A percentile compares a stretch with the other conserved stretches of the same genome.
These are phyloP conservation scores for Rubia balearica DNA, from an alignment of 305 asterid species.

Conservation along the genomic window DNA sequence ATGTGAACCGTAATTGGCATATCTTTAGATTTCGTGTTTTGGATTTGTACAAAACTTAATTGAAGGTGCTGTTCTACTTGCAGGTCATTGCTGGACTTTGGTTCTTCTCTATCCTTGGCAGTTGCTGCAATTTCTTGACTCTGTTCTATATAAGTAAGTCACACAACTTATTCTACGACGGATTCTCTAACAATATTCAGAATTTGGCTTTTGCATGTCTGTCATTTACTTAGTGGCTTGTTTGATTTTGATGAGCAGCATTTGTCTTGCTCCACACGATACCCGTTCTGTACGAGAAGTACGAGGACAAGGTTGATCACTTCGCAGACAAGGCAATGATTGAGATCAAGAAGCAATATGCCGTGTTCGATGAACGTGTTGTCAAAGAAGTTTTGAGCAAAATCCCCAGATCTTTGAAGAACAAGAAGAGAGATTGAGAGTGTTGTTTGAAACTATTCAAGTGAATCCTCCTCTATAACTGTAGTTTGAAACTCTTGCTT, in stretches of 20 bases:
- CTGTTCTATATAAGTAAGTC: conserved; percentile 58
- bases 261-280: conserved; percentile 66
- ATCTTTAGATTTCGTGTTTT: neutral
- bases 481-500: conserved; percentile 11
- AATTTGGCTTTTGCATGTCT: neutral
- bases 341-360: conserved; percentile 68
- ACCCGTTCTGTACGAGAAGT: conserved; percentile 79
- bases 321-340: conserved; percentile 61
- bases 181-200: neutral
- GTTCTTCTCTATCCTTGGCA: conserved; percentile 70
- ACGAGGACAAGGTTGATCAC: conserved; percentile 67
- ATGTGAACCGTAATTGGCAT: neutral
- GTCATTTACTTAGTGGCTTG: neutral
- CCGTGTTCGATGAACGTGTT: conserved; percentile 53
- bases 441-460: neutral
- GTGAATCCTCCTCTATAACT: neutral
- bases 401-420: conserved; percentile 51
- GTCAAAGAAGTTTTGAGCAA: conserved; percentile 64
- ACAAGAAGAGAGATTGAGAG: conserved; percentile 45
- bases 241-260: conserved; percentile 28
- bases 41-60: neutral
- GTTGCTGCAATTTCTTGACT: conserved; percentile 81
- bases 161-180: neutral
- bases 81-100: conserved; percentile 73
- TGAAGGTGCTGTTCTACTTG: neutral